Conservation (phyloP, 148 eudicot genomes). For the Chenopodium formosanum region DNA sequence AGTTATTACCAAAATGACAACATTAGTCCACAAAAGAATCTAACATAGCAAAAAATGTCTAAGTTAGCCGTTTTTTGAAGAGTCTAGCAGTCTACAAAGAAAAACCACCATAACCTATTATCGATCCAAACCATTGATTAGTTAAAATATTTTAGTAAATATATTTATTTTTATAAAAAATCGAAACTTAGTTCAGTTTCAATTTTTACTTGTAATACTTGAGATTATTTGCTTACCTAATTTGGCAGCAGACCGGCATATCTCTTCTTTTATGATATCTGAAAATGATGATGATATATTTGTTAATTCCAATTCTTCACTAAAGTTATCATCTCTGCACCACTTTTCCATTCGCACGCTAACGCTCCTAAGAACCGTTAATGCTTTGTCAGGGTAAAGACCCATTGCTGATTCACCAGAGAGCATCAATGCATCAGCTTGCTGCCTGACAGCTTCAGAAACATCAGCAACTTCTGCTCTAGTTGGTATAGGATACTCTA, state of each 20-base stretch:
- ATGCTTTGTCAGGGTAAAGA: slow-evolving; percentile 79
- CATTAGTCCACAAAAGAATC: not conserved
- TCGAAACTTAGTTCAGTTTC: too few relatives aligned
- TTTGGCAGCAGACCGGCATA: slow-evolving; percentile 85
- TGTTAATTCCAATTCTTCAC: slow-evolving; percentile 61
- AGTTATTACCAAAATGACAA: not conserved
- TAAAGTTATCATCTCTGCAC: slow-evolving; percentile 89
- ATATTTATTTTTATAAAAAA: too few relatives aligned
- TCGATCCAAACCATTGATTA: too few relatives aligned
- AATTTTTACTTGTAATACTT: not conserved
- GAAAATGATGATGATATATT: slow-evolving; percentile 63
- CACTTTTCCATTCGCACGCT: slow-evolving; percentile 91
- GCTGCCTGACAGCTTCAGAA: slow-evolving; percentile 96
- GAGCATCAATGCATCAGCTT: slow-evolving; percentile 93
- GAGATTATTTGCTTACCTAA: slow-evolving; percentile 50
- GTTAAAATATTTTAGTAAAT: too few relatives aligned
- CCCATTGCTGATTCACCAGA: slow-evolving; percentile 99
- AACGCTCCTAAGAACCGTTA: slow-evolving; percentile 82
- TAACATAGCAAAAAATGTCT: not conserved
- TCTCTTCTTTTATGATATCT: slow-evolving; percentile 73
- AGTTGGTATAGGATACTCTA: slow-evolving; percentile 92
- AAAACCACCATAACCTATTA: too few relatives aligned
- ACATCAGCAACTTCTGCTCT: slow-evolving; percentile 99
- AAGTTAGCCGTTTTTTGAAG: not conserved
- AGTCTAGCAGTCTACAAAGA: too few relatives aligned